Evolutionary conservation across 768 basidiomycete genomes (phyloP).

Genomic region (Trichaptum fuscoviolaceum): DNA sequence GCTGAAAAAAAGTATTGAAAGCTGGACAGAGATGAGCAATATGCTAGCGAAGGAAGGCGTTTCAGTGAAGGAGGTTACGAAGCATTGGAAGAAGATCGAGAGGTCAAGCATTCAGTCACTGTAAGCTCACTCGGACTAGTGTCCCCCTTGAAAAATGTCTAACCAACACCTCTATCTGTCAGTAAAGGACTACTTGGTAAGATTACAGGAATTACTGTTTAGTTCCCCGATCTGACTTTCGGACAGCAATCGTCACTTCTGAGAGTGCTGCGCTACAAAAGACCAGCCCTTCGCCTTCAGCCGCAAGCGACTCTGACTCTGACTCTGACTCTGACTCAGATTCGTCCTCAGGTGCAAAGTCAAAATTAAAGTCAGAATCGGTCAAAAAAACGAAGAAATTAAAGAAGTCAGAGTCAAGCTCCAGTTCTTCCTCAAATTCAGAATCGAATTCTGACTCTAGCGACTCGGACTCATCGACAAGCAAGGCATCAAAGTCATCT

Average conservation of each 20-base stretch:
- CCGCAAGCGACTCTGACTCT: conserved; percentile 7
- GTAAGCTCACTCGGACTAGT: neutral
- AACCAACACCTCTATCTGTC: neutral
- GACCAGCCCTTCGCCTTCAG: neutral
- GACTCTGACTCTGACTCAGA: neutral
- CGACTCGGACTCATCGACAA: conserved; percentile 3
- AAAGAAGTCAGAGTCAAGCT: conserved; percentile 18
- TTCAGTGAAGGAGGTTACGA: neutral
- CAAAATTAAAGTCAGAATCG: conserved; percentile 2
- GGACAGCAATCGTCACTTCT: neutral
- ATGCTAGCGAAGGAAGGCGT: neutral
- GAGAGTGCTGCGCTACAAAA: neutral
- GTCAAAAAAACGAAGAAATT: conserved; percentile 8
- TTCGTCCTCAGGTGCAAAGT: conserved; percentile 1
- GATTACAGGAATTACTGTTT: neutral
- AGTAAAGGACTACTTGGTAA: neutral
- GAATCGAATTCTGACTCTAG: conserved; percentile 22
- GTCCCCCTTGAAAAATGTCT: neutral
- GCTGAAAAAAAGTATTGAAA: neutral
- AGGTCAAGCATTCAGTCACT: neutral
- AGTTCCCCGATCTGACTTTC: neutral
- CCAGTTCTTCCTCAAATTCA: conserved; percentile 23
- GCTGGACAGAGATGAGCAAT: neutral
- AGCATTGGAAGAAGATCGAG: neutral
- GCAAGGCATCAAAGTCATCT: neutral